Evolutionary conservation across 352 stramenopile species (phyloP).

Genomic region (Halophytophthora batemanensis): DNA sequence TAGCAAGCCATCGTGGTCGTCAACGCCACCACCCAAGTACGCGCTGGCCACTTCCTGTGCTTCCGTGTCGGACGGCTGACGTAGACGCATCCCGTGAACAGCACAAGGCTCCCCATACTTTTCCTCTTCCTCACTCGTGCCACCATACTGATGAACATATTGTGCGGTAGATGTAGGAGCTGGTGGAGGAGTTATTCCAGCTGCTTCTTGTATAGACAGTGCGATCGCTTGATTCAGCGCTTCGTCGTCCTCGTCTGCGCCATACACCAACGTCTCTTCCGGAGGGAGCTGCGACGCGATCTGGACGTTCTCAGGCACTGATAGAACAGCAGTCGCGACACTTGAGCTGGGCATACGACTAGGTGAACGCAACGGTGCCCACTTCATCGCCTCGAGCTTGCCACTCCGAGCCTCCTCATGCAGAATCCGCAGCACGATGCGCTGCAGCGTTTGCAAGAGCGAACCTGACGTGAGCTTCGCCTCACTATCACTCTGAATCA

Average conservation of each 20-base stretch:
- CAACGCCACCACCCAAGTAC: slow-evolving; percentile 39
- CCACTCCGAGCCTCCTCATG: slow-evolving; percentile 47
- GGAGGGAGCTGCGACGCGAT: neutral
- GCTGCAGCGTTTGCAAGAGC: slow-evolving; percentile 49
- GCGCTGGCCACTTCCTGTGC: slow-evolving; percentile 55
- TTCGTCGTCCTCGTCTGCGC: slow-evolving; percentile 23
- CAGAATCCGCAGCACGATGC: slow-evolving; percentile 53
- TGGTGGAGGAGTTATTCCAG: neutral
- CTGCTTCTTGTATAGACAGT: slow-evolving; percentile 36
- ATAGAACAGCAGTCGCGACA: neutral
- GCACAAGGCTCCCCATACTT: slow-evolving; percentile 24
- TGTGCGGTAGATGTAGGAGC: neutral
- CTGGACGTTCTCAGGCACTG: neutral
- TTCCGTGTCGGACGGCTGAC: slow-evolving; percentile 59
- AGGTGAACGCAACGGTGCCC: neutral
- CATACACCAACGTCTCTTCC: slow-evolving; percentile 4
- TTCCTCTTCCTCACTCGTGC: slow-evolving; percentile 29
- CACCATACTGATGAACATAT: neutral
- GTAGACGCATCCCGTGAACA: slow-evolving; percentile 11
- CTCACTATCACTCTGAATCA: slow-evolving; percentile 7
- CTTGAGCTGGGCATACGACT: slow-evolving; percentile 2
- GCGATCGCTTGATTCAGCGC: slow-evolving; percentile 37
- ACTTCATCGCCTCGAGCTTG: slow-evolving; percentile 22
- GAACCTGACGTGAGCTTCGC: slow-evolving; percentile 26
- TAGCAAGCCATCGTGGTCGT: slow-evolving; percentile 60